Base-by-base conservation (phyloP, 352 stramenopile genomes). In the Pythium volutum region DNA sequence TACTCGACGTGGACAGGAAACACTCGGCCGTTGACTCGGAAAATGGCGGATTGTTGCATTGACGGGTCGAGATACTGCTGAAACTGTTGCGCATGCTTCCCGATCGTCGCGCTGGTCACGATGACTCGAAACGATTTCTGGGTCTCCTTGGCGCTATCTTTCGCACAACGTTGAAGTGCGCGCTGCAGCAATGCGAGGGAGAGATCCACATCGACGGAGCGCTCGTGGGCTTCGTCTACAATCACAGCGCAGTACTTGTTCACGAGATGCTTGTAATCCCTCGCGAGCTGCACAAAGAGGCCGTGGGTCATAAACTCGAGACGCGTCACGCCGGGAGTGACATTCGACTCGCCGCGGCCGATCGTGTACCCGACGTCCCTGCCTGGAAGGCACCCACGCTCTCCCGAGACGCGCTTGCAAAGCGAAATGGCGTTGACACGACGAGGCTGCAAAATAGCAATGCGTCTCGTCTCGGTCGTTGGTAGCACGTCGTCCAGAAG, bases 171-270 rank as follows among this genome's bases (percentile, higher is more conserved):
- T 10, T 29, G 63, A 5, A 71, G 31, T 12, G 50, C 33, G 4
- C 54, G 50, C 36, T 63, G 56, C 4, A 72, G 27, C 25, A 75
- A 45, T 11, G 64, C 64, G 0, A 75, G 52, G 23, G 67, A 75
- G 1, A 73, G 52, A 41, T 75, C 69, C 18, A 71, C 51, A n/a
- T 72, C 58, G 10, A 75, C 53, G 5, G 63, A 70, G 25, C 69
- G 52, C 22, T 75, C 69, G 34, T 75, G 64, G 14, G 63, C 59
- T 59, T 75, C 65, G 34, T 75, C 69, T 2, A 75, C 64, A 49
- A 75, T 69, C 2, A 75, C 54, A 0, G 41, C 47, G 31, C 60
- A 69, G 31, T 70, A 70, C 0, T 49, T 51, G 15, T 26, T 45
- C 16, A 70, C 18, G 12, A 73, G 49, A 3, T 45, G 43, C 4